Evolutionary conservation across 352 stramenopile genomes (phyloP).

Genomic region (Plasmopara muralis): DNA sequence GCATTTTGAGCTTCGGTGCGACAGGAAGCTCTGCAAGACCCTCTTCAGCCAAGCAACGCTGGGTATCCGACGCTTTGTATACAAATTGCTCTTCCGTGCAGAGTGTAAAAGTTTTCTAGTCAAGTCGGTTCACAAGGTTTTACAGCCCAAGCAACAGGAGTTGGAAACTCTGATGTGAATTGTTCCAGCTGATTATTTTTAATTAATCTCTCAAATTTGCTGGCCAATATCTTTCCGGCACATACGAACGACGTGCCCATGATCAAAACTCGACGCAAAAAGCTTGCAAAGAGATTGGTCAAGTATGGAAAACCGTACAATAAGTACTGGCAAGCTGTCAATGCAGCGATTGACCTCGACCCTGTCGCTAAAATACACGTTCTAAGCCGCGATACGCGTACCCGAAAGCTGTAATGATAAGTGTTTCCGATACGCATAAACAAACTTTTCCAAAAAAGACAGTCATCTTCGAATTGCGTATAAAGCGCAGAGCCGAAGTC

Average conservation of each 20-base stretch:
- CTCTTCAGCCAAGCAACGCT: no score
- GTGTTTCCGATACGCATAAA: no score
- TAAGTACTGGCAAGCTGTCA: slow-evolving; percentile 41
- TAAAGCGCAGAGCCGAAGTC: no score
- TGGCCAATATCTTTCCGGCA: no score
- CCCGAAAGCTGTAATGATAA: no score
- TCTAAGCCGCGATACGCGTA: no score
- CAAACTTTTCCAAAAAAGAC: no score
- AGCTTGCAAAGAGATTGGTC: slow-evolving; percentile 59
- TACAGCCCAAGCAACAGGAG: slow-evolving; percentile 40
- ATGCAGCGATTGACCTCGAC: no score
- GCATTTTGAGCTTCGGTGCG: slow-evolving; percentile 59
- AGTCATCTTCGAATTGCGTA: no score
- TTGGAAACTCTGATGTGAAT: slow-evolving; percentile 71
- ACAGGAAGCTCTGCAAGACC: no score
- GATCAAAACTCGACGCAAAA: slow-evolving; percentile 70
- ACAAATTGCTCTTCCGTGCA: slow-evolving; percentile 44
- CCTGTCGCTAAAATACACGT: no score
- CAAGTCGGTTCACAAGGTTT: slow-evolving; percentile 6
- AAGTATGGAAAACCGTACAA: slow-evolving; percentile 63
- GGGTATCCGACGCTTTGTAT: slow-evolving; percentile 50
- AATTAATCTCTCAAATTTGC: slow-evolving; percentile 33
- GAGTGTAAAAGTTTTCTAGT: slow-evolving; percentile 23
- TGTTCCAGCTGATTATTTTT: slow-evolving; percentile 46
- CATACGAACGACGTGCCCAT: slow-evolving; percentile 40